phyloP scores from a whole-genome alignment of 345 rosid species.

The Arabidopsis thaliana region DNA sequence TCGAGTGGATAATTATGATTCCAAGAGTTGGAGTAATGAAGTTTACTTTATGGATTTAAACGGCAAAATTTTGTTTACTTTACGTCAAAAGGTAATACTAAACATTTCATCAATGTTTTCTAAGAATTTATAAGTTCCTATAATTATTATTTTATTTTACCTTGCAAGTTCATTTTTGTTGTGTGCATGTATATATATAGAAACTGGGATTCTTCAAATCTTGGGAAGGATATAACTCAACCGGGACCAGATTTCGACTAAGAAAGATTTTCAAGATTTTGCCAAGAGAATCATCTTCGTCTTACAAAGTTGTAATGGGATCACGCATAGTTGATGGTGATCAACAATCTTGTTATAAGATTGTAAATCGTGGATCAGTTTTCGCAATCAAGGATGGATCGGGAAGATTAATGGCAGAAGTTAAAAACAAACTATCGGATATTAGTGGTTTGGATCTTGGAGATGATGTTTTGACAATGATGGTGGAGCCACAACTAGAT shows the following conservation, averaged over 20 bases:
- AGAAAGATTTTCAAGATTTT: slow-evolving; percentile 43
- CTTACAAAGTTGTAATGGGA: slow-evolving; percentile 46
- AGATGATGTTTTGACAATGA: slow-evolving; percentile 60
- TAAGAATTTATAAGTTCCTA: background rate
- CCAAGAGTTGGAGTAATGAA: slow-evolving; percentile 45
- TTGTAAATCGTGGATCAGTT: slow-evolving; percentile 35
- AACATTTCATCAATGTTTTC: background rate
- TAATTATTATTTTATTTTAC: background rate
- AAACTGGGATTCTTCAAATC: slow-evolving; percentile 44
- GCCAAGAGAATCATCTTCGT: slow-evolving; percentile 19
- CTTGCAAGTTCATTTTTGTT: background rate
- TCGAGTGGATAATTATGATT: slow-evolving; percentile 65
- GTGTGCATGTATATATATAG: slow-evolving; percentile 18
- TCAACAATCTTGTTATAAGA: slow-evolving; percentile 28
- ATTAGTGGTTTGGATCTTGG: slow-evolving; percentile 52
- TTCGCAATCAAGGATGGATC: slow-evolving; percentile 47
- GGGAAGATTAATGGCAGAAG: slow-evolving; percentile 56
- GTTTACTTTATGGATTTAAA: slow-evolving; percentile 60
- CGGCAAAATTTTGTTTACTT: slow-evolving; percentile 55
- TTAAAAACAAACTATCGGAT: slow-evolving; percentile 53
- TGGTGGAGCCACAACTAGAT: slow-evolving; percentile 59
- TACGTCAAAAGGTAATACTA: slow-evolving; percentile 52
- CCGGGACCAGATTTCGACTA: slow-evolving; percentile 45
- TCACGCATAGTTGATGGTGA: slow-evolving; percentile 6
- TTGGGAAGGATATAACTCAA: slow-evolving; percentile 53